phyloP scores from a whole-genome alignment of 805 yeast species.

The Saccharomyces jurei region DNA sequence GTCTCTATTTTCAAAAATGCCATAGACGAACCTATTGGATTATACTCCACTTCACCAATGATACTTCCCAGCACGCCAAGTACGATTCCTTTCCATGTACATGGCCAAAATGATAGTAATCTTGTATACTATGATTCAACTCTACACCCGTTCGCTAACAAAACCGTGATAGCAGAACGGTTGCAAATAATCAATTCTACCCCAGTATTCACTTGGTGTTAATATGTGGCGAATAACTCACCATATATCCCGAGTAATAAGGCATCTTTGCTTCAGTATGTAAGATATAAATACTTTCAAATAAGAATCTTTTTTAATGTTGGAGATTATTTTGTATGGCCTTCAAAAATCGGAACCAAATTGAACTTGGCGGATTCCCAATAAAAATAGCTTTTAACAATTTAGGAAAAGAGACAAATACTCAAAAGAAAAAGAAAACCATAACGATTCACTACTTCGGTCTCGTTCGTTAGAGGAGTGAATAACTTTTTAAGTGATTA shows the following conservation, averaged over 20 bases:
- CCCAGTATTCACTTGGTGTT: slow-evolving; percentile 66
- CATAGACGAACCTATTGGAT: slow-evolving; percentile 34
- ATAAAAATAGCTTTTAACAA: background rate
- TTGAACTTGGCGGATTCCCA: background rate
- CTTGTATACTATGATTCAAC: background rate
- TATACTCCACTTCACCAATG: slow-evolving; percentile 16
- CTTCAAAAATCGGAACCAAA: background rate
- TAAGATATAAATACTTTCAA: background rate
- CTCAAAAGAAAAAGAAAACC: background rate
- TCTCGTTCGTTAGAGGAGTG: background rate
- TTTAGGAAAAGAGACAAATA: background rate
- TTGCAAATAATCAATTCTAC: slow-evolving; percentile 47
- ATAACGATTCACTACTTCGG: background rate
- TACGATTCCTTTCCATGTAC: background rate
- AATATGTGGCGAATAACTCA: background rate
- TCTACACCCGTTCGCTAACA: slow-evolving; percentile 15
- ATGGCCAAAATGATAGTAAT: background rate
- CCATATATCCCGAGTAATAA: background rate
- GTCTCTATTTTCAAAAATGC: slow-evolving; percentile 35
- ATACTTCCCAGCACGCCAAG: slow-evolving; percentile 1
- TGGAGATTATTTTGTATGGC: background rate
- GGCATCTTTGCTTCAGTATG: background rate
- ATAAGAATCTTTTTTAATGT: background rate
- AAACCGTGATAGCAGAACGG: slow-evolving; percentile 51
- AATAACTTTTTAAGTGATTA: background rate